Conservation (phyloP, 371 early-diverging fungal genomes). For the Lichtheimia hyalospora region DNA sequence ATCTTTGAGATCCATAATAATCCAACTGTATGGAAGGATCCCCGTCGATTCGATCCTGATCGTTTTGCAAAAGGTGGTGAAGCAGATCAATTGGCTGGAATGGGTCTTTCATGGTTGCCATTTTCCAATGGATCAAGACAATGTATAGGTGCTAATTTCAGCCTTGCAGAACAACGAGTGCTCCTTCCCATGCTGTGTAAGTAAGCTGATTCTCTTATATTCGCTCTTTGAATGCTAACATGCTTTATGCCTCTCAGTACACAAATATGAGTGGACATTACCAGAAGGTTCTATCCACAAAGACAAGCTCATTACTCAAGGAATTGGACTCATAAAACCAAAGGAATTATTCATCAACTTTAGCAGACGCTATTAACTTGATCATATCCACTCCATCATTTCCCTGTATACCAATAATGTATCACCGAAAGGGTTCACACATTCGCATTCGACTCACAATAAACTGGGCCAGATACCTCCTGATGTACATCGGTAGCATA, state of each 20-base stretch:
- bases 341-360: constrained; percentile 16
- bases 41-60: constrained; percentile 18
- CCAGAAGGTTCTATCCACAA: constrained; percentile 28
- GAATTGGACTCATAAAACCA: constrained; percentile 8
- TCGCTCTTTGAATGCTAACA: too few relatives aligned
- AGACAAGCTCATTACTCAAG: constrained; percentile 10
- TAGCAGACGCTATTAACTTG: constrained; percentile 21
- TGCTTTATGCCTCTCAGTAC: constrained; percentile 3
- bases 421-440: too few relatives aligned
- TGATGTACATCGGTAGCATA: too few relatives aligned
- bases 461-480: too few relatives aligned
- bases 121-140: constrained; percentile 55
- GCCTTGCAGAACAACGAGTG: constrained; percentile 53
- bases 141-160: constrained; percentile 58
- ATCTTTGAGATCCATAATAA: constrained; percentile 25
- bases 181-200: constrained; percentile 48
- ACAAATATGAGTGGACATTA: constrained; percentile 14
- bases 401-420: too few relatives aligned
- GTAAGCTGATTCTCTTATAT: background rate
- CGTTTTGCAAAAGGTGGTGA: constrained; percentile 18
- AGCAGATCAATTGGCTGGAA: constrained; percentile 12
- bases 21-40: constrained; percentile 32
- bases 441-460: too few relatives aligned
- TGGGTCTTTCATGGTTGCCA: constrained; percentile 42
- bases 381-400: too few relatives aligned